A percentile compares a stretch with the other conserved stretches of the same genome.
Conservation (phyloP, 768 basidiomycete genomes). For the Krasilnikovozyma curviuscula region DNA sequence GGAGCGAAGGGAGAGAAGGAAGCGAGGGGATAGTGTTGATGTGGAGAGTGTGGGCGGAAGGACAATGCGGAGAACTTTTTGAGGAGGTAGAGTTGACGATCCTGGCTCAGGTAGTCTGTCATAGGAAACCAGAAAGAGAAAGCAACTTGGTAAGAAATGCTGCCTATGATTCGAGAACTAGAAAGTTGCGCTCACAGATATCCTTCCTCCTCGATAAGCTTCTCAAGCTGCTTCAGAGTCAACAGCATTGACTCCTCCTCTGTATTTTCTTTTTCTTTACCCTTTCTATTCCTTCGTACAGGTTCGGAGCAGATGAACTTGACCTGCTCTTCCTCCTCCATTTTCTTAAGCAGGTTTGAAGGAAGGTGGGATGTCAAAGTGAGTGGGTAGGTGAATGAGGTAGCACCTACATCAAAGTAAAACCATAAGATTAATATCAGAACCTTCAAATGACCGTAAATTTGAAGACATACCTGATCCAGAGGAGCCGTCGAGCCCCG, state of each 20-base stretch:
- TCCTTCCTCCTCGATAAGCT: conserved; percentile 3
- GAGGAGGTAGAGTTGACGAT: not conserved
- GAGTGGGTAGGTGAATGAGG: conserved; percentile 7
- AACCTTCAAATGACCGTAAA: not conserved
- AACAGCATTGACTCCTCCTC: not conserved
- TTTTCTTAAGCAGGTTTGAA: not conserved
- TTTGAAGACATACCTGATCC: not conserved
- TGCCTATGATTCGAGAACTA: not conserved
- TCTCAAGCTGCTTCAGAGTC: conserved; percentile 3
- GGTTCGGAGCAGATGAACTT: not conserved
- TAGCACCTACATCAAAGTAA: not conserved
- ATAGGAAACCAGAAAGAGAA: not conserved
- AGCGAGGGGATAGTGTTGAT: conserved; percentile 28
- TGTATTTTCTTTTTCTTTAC: not conserved
- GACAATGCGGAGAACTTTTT: conserved; percentile 8
- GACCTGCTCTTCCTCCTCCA: conserved; percentile 1
- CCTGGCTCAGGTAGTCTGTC: not conserved
- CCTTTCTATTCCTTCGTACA: not conserved
- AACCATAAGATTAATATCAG: not conserved
- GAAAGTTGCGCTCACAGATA: conserved; percentile 1
- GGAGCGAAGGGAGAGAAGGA: conserved; percentile 48
- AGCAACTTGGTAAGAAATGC: not conserved
- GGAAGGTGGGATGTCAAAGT: conserved; percentile 7
- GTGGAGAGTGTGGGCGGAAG: not conserved
- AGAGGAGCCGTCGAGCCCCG: conserved; percentile 36